phyloP scores from a whole-genome alignment of 2,329 filamentous ascomycete species.

The Diaporthe sp. region DNA sequence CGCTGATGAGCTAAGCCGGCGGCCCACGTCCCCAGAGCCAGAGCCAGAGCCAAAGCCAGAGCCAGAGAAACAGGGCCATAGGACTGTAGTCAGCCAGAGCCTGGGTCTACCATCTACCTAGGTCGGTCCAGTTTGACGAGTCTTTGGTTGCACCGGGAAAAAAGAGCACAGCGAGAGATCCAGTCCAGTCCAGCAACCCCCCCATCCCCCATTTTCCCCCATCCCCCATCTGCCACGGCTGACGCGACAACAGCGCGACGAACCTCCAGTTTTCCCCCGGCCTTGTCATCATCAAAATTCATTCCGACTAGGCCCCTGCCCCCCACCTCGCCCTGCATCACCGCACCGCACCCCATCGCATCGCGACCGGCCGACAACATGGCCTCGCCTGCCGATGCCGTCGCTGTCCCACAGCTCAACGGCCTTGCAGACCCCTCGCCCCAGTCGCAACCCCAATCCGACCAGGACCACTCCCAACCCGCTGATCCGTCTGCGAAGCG shows the following conservation, averaged over 20 bases:
- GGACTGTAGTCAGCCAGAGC: slow-evolving; percentile 9
- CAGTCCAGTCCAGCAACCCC: slow-evolving; percentile 12
- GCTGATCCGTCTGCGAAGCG: slow-evolving; percentile 61
- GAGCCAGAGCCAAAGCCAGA: background rate
- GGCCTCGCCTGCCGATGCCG: slow-evolving; percentile 49
- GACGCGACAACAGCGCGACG: slow-evolving; percentile 41
- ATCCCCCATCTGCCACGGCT: slow-evolving; percentile 33
- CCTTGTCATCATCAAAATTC: slow-evolving; percentile 38
- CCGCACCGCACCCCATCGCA: slow-evolving; percentile 31
- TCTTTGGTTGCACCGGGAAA: slow-evolving; percentile 29
- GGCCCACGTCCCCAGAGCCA: background rate
- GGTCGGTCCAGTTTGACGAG: slow-evolving; percentile 29
- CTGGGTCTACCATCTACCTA: background rate
- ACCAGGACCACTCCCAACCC: slow-evolving; percentile 49
- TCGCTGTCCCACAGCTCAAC: slow-evolving; percentile 49
- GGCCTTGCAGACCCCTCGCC: slow-evolving; percentile 47
- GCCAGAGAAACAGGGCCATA: background rate
- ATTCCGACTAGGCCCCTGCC: slow-evolving; percentile 35
- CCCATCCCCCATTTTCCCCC: slow-evolving; percentile 16
- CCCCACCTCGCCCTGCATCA: slow-evolving; percentile 28
- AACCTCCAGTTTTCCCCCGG: slow-evolving; percentile 38
- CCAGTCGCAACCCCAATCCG: slow-evolving; percentile 44
- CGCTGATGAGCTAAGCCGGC: slow-evolving; percentile 29
- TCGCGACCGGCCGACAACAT: slow-evolving; percentile 44
- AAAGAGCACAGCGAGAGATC: slow-evolving; percentile 19